A percentile compares a stretch with the other conserved stretches of the same genome.
Evolutionary conservation across 495 filamentous ascomycete genomes (phyloP).

Genomic region (Penicillium roqueforti): DNA sequence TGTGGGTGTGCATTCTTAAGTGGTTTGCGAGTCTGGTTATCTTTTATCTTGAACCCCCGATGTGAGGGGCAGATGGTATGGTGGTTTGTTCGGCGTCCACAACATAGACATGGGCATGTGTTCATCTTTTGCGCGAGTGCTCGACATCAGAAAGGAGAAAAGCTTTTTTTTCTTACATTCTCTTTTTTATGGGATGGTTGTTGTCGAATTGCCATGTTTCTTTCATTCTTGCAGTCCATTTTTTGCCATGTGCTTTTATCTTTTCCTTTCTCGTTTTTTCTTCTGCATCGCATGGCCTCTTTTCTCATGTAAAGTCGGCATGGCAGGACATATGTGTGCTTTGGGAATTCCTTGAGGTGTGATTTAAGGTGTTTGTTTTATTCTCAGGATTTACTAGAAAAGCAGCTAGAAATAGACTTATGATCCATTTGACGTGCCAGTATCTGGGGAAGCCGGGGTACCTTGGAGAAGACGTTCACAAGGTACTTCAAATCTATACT

Average conservation of each 20-base stretch:
- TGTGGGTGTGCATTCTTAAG: constrained; percentile 36
- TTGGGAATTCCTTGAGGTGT: constrained; percentile 20
- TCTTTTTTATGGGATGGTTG: constrained; percentile 25
- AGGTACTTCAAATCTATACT: no score
- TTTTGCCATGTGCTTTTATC: constrained; percentile 18
- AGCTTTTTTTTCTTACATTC: constrained; percentile 18
- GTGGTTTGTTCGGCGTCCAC: constrained; percentile 46
- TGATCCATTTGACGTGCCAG: constrained; percentile 3
- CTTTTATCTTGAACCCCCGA: constrained; percentile 28
- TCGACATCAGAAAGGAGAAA: constrained; percentile 27
- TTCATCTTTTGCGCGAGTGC: constrained; percentile 26
- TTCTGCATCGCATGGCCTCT: constrained; percentile 29
- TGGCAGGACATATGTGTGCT: constrained; percentile 26
- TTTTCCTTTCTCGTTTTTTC: constrained; percentile 9
- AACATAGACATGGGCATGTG: constrained; percentile 48
- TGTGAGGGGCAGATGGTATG: constrained; percentile 36
- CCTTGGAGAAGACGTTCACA: no score
- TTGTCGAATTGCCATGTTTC: constrained; percentile 23
- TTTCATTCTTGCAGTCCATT: constrained; percentile 10
- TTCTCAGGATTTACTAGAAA: constrained; percentile 21
- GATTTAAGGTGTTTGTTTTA: constrained; percentile 19
- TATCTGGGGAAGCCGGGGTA: background rate
- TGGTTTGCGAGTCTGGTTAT: constrained; percentile 30
- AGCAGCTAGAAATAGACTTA: constrained; percentile 30
- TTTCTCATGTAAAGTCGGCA: constrained; percentile 23